phyloP scores from a whole-genome alignment of 306 rosid genomes.

The Quercus bicolor region DNA sequence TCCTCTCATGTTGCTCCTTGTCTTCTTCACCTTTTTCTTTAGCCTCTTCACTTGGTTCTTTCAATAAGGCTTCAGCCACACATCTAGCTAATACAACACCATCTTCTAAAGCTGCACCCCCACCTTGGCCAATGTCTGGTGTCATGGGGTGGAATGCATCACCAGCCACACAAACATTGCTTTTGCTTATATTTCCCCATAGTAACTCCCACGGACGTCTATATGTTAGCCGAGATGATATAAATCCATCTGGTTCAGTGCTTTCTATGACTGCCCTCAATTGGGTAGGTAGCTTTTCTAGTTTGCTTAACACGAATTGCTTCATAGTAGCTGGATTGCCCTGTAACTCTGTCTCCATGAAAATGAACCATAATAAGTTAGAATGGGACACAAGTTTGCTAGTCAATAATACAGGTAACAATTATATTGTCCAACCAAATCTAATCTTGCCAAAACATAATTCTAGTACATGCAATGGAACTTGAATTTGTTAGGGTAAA shows the following conservation, averaged over 20 bases:
- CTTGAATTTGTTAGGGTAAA: too few species aligned
- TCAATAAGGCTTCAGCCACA: conserved; percentile 14
- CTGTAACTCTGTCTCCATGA: conserved; percentile 33
- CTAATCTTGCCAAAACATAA: too few species aligned
- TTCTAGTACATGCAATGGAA: too few species aligned
- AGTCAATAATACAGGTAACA: too few species aligned
- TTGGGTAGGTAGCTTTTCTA: conserved; percentile 6
- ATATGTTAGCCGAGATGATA: not conserved
- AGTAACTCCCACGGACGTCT: conserved; percentile 37
- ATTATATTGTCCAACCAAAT: too few species aligned
- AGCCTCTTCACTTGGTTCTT: not conserved
- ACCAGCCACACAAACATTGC: conserved; percentile 62
- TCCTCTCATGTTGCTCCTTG: not conserved
- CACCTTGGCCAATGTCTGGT: conserved; percentile 67
- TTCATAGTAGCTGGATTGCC: conserved; percentile 5
- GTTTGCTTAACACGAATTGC: not conserved
- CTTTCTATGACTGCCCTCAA: conserved; percentile 6
- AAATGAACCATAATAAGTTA: too few species aligned
- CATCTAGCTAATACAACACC: conserved; percentile 38
- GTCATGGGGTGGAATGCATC: conserved; percentile 73
- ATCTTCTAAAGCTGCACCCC: conserved; percentile 57
- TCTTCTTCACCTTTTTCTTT: not conserved
- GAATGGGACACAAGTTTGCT: too few species aligned
- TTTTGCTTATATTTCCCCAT: conserved; percentile 52
- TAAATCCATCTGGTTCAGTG: not conserved